Evolutionary conservation across 2,329 filamentous ascomycete genomes (phyloP), one percentile per base, ranked within the genome.

Genomic region (Dendrostoma leiphaemia): DNA sequence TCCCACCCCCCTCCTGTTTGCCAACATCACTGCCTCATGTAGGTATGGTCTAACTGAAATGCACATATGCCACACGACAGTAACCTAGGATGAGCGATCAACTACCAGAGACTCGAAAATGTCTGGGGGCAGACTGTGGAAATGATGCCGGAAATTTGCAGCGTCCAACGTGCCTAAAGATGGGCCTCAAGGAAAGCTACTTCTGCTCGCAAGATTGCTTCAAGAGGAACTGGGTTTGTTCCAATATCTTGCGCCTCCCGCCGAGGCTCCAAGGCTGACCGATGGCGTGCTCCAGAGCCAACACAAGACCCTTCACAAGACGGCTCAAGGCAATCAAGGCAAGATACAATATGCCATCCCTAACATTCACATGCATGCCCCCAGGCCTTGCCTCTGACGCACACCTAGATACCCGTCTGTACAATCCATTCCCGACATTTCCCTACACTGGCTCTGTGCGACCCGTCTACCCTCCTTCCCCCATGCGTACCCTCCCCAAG

Each of bases 131-230:
- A 47, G 84, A 89, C 64, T 91, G 88, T 74, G 72, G 74, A 23
- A 89, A 90, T 59, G 80, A 85, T 61, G 86, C 86, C 47, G 81
- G 84, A 48, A 76, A 77, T 54, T 71, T 91, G 41, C 86, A 90
- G 68, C 91, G 88, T 68, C 88, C 88, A 40, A 90, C 83, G 57
- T 91, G 88, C 67, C 77, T 90, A 61, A 90, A 90, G 71, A 71
- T 85, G 54, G 84, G 83, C 56, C 82, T 69, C 46, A 72, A 84
- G 59, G 84, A 89, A 62, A 87, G 84, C 69, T 90, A 80, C 72
- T 91, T 91, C 74, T 91, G 88, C 74, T 85, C 85, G 54, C 88
- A 91, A 70, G 88, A 90, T 64, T 91, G 88, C 74, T 91, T 91
- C 73, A 90, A 90, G 76, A 79, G 79, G 66, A 90, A 85, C 73